Evolutionary conservation across 768 basidiomycete genomes (phyloP).

Genomic region (Lactarius quietus): DNA sequence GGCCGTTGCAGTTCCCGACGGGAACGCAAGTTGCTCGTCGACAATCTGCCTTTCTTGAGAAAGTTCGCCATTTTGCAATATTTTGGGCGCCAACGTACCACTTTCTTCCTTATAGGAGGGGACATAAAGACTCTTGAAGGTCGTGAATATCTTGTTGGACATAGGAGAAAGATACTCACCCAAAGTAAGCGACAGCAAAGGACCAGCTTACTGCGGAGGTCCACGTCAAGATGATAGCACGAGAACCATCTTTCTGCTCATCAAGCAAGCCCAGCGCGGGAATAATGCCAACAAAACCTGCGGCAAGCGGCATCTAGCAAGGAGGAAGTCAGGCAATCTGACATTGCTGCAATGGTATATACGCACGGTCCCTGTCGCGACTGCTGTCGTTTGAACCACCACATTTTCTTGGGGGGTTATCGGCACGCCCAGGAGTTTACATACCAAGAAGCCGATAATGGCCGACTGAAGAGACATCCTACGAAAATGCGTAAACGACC

Average conservation of each 20-base stretch:
- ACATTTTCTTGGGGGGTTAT: constrained; percentile 91
- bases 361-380: constrained; percentile 75
- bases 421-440: constrained; percentile 64
- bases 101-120: constrained; percentile 91
- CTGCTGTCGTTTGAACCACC: constrained; percentile 92
- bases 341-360: neutral
- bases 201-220: constrained; percentile 79
- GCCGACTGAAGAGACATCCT: constrained; percentile 98
- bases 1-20: constrained; percentile 94
- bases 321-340: neutral
- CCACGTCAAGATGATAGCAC: constrained; percentile 74
- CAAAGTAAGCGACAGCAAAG: constrained; percentile 90
- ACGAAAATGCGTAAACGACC: neutral
- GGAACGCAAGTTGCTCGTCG: constrained; percentile 90
- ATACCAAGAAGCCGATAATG: constrained; percentile 85
- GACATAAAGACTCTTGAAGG: constrained; percentile 82
- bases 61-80: neutral
- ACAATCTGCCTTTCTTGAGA: constrained; percentile 57
- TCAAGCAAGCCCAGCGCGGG: constrained; percentile 84
- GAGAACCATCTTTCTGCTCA: constrained; percentile 67
- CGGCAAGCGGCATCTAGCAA: constrained; percentile 73
- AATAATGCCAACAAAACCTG: constrained; percentile 88
- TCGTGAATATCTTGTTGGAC: constrained; percentile 9
- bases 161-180: constrained; percentile 39
- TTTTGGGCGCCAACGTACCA: constrained; percentile 50